A percentile compares a stretch with the other conserved stretches of the same genome.
Evolutionary conservation across 352 stramenopile genomes (phyloP).

Genomic region (Globisporangium cystogenes): DNA sequence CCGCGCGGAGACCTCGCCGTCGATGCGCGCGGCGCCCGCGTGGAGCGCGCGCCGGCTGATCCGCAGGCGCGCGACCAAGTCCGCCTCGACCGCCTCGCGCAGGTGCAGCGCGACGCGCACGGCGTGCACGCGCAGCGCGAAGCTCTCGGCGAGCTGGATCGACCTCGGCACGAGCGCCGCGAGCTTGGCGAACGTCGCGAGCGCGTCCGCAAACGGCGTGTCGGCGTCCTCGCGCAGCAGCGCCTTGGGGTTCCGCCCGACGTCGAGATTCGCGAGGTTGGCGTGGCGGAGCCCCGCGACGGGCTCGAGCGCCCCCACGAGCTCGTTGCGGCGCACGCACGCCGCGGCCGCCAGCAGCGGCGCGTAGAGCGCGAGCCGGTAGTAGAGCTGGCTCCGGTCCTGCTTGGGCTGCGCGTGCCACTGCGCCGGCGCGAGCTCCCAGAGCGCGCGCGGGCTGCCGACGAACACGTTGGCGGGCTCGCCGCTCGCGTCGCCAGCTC

Average conservation of each 20-base stretch:
- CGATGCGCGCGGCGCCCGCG: conserved; percentile 35
- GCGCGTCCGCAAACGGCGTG: conserved; percentile 37
- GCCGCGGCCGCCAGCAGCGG: conserved; percentile 43
- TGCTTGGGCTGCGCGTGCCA: conserved; percentile 58
- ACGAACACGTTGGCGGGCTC: conserved; percentile 63
- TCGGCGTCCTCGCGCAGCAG: conserved; percentile 39
- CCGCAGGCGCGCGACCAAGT: conserved; percentile 52
- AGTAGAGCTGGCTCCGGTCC: conserved; percentile 60
- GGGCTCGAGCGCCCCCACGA: conserved; percentile 71
- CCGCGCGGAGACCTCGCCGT: conserved; percentile 65
- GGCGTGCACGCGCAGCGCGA: conserved; percentile 46
- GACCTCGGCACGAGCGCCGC: conserved; percentile 55
- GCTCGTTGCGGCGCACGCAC: conserved; percentile 83
- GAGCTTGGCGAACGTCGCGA: conserved; percentile 54
- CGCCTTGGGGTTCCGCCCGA: conserved; percentile 59
- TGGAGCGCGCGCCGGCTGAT: conserved; percentile 60
- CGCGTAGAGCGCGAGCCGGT: conserved; percentile 57
- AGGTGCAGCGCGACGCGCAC: conserved; percentile 60
- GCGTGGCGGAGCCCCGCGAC: conserved; percentile 71
- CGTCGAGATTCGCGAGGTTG: conserved; percentile 66
- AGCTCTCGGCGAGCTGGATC: conserved; percentile 51
- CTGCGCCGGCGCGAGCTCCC: conserved; percentile 43
- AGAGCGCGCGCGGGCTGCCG: conserved; percentile 66
- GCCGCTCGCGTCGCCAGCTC: conserved; percentile 20
- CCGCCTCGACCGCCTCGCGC: conserved; percentile 60